Conservation (phyloP, 1,284 basidiomycete genomes). For the Testicularia cyperi region DNA sequence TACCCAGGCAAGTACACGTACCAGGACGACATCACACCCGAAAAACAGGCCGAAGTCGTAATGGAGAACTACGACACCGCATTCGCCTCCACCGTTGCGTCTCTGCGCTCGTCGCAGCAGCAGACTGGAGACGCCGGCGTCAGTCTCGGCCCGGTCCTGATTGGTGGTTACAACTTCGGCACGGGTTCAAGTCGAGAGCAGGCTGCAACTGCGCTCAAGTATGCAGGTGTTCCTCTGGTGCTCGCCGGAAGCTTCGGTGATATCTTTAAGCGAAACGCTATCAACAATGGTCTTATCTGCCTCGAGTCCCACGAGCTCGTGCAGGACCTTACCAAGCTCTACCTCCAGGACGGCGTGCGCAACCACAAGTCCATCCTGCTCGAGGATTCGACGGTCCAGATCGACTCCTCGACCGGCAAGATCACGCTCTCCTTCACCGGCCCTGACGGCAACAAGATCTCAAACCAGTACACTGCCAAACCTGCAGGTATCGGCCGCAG, state of each 20-base stretch:
- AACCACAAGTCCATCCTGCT: conserved; percentile 48
- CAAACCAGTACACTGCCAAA: conserved; percentile 39
- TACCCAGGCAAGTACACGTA: conserved; percentile 99
- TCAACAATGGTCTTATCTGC: conserved; percentile 97
- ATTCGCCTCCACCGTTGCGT: conserved; percentile 76
- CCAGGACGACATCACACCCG: conserved; percentile 96
- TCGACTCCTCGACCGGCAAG: conserved; percentile 38
- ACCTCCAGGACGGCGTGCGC: conserved; percentile 71
- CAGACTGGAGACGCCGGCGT: background rate
- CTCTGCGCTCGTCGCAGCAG: conserved; percentile 62
- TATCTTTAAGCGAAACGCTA: conserved; percentile 98
- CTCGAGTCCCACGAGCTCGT: conserved; percentile 88
- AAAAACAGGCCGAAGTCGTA: conserved; percentile 91
- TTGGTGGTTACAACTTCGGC: conserved; percentile 97
- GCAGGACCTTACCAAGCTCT: conserved; percentile 76
- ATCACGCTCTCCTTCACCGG: conserved; percentile 12
- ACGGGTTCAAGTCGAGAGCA: conserved; percentile 98
- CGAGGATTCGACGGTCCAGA: conserved; percentile 22
- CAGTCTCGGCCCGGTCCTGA: conserved; percentile 71
- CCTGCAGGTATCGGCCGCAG: conserved; percentile 55
- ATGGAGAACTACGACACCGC: conserved; percentile 92
- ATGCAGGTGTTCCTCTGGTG: conserved; percentile 88
- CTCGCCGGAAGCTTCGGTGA: conserved; percentile 96
- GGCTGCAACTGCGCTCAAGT: conserved; percentile 93
- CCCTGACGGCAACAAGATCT: conserved; percentile 11